Base-by-base conservation (phyloP, 2,329 filamentous ascomycete species). In the Phialophora tarda region DNA sequence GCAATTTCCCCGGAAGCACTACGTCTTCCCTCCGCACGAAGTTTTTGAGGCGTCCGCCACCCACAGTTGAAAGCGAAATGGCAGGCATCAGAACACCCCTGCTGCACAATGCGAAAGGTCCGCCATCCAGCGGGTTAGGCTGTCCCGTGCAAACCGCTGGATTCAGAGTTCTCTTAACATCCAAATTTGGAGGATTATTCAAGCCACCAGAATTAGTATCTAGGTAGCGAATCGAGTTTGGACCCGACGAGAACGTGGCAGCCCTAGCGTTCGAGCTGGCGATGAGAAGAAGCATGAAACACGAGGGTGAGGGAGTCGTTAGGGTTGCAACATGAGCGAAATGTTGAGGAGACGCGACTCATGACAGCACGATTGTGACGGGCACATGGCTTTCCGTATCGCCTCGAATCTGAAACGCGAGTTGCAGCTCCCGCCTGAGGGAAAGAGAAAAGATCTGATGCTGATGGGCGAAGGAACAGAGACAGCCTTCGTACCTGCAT, bases 1-100 rank as follows among this genome's bases (percentile, higher is more conserved):
- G 32, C 70, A 72, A 72, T 72, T 67, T 72, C 68, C 66, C 66
- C 69, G 69, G 67, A 69, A 72, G 70, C 70, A 66, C 70, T 68
- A 71, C 54, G 32, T 53, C 24, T 44, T 64, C 58, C 67, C 68
- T 70, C 68, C 68, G 65, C 68, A 67, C 53, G 47, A 65, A 62
- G 62, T 64, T 41, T 62, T 50, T 55, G 53, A 53, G 32, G 28
- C 4, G 17, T 58, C 54, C 21, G 41, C 61, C 61, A 58, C 61
- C 61, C 41, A 58, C 53, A 63, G 12, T 50, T 21, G 21, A 61
- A 47, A 53, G 63, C 57, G 63, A 61, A 57, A 65, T 61, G 24
- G 26, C 53, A 30, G 44, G 47, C 51, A 28, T 47, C 51, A 32
- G 63, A 34, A 38, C 12, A 56, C 8, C 17, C 63, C 58, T 53